Evolutionary conservation across 345 rosid genomes (phyloP), one percentile per base, ranked within the genome.

Genomic region (Fremontodendron californicum): DNA sequence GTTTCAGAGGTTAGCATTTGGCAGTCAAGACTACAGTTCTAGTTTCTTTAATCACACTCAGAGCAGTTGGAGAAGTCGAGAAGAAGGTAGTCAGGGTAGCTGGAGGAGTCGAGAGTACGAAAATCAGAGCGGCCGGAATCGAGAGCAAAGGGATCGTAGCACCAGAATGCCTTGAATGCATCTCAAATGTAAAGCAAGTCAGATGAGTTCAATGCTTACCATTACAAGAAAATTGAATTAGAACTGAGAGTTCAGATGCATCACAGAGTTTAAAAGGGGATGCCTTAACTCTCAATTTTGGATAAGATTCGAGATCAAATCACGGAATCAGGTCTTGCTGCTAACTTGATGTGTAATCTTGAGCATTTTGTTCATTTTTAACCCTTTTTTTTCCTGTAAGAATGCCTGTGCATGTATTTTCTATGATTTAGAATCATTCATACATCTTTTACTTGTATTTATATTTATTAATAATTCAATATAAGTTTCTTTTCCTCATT

Each of bases 1-100:
- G 95, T 93, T 96, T 79, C 94, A 87, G 75, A 87, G 92, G 84
- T 76, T 96, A 94, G 99, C 99, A 48, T 96, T 96, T 74, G 97
- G 99, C 33, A 90, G 93, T 82, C 95, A 96, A 86, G 93, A 93
- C 70, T 87, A 91, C 70, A 90, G 93, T 81, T 91, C 98, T 15
- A 90, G 90, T 75, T 86, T 85, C 78, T 91, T 87, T 65, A 81
- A 89, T 76, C 88, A 78, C 16, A 79, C 83, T 27, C 97, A 87
- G 78, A 90, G 91, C 83, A 96, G 99, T 83, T 91, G 97, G 97
- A 87, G 84, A 77, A 92, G 95, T 79, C 85, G 87, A 74, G 97
- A 94, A 3, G 75, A 71, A 1, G 77, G 3, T 31, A 76, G 74
- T 54, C 74, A 54, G 39, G 74, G 57, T 40, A 76, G 74, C 66